These are phyloP conservation scores for Dactylellina sp. DNA, from an alignment of 2,329 filamentous ascomycete genomes.

Conservation along the genomic window DNA sequence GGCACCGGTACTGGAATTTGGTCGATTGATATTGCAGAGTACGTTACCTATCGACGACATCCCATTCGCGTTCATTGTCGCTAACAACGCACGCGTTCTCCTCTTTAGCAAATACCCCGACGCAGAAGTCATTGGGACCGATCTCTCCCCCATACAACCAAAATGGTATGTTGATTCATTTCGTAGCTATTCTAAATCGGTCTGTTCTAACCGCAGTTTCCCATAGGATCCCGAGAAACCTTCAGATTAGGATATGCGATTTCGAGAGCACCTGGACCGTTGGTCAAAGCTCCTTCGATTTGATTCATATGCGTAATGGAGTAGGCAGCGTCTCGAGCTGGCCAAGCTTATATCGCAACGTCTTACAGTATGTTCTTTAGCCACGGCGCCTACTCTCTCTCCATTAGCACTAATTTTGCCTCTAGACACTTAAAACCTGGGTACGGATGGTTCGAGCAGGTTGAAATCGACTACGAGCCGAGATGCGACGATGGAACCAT, in stretches of 20 bases:
- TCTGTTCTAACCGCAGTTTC: slow-evolving; percentile 55
- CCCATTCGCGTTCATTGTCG: slow-evolving; percentile 49
- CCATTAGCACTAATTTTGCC: slow-evolving; percentile 16
- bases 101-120: slow-evolving; percentile 66
- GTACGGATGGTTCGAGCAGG: slow-evolving; percentile 81
- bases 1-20: slow-evolving; percentile 93
- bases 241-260: slow-evolving; percentile 77
- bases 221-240: slow-evolving; percentile 73
- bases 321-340: slow-evolving; percentile 82
- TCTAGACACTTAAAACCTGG: slow-evolving; percentile 79
- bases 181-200: neutral
- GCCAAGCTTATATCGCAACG: slow-evolving; percentile 77
- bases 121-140: slow-evolving; percentile 67
- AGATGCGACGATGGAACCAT: slow-evolving; percentile 76
- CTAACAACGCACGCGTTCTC: slow-evolving; percentile 62
- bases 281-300: slow-evolving; percentile 77
- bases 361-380: slow-evolving; percentile 70
- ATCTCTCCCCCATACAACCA: slow-evolving; percentile 64
- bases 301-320: slow-evolving; percentile 85
- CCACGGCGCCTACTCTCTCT: neutral
- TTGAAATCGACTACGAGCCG: slow-evolving; percentile 87
- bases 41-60: slow-evolving; percentile 67
- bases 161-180: slow-evolving; percentile 58
- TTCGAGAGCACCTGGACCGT: slow-evolving; percentile 81
- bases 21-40: slow-evolving; percentile 84